Conservation (phyloP, 1,139 yeast species). For the Yamadazyma epiphylla region DNA sequence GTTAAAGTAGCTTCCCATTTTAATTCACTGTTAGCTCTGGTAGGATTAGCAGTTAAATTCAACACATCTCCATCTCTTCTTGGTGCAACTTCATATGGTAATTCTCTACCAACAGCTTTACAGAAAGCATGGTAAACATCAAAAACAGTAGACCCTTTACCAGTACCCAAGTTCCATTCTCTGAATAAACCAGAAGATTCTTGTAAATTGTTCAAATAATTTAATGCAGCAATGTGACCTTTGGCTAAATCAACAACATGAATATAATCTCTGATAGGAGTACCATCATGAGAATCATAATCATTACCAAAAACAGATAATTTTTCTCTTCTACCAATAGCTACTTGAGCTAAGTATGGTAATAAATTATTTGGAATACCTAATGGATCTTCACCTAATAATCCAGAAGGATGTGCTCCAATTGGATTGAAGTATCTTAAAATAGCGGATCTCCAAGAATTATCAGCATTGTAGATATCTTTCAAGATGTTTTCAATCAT, state of each 20-base stretch:
- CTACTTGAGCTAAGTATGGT: constrained; percentile 77
- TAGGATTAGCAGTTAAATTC: constrained; percentile 68
- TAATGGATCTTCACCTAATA: constrained; percentile 76
- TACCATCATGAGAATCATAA: constrained; percentile 69
- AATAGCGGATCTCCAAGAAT: constrained; percentile 57
- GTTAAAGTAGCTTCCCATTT: constrained; percentile 59
- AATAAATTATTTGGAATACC: constrained; percentile 75
- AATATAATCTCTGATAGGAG: constrained; percentile 79
- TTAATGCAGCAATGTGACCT: constrained; percentile 73
- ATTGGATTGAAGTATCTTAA: constrained; percentile 79
- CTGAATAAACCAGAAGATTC: constrained; percentile 52
- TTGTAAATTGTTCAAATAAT: constrained; percentile 45
- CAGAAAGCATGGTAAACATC: constrained; percentile 69
- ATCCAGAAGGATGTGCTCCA: constrained; percentile 82
- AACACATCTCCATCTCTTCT: constrained; percentile 81
- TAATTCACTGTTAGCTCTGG: constrained; percentile 63
- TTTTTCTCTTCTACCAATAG: constrained; percentile 67
- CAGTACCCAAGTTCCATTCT: constrained; percentile 85
- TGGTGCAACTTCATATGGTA: constrained; percentile 62
- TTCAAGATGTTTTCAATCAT: constrained; percentile 61
- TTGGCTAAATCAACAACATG: constrained; percentile 81
- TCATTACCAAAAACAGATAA: constrained; percentile 65
- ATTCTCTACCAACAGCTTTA: constrained; percentile 61
- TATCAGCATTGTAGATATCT: constrained; percentile 51
- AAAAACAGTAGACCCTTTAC: constrained; percentile 72